Conservation (phyloP, 2,329 filamentous ascomycete species). For the Gyromitra esculenta region DNA sequence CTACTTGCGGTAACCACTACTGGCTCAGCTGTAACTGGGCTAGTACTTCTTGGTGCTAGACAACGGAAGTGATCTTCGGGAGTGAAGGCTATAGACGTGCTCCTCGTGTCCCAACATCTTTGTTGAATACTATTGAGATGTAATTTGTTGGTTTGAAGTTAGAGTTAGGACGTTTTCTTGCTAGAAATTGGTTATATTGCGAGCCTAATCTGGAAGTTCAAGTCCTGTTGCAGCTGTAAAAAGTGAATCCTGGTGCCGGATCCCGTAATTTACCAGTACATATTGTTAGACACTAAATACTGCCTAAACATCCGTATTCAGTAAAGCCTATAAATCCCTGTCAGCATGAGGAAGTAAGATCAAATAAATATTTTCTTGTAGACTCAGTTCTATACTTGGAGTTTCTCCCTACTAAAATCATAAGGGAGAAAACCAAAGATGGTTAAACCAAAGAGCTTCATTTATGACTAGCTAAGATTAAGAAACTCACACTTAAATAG, state of each 20-base stretch:
- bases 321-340: no score
- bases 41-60: conserved; percentile 9
- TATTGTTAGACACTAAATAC: no score
- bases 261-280: neutral
- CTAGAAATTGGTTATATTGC: neutral
- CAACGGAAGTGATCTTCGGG: neutral
- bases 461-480: neutral
- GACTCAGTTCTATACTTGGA: no score
- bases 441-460: neutral
- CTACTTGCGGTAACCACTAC: conserved; percentile 18
- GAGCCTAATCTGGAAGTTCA: neutral
- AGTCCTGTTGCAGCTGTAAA: neutral
- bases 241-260: neutral
- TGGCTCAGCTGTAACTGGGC: conserved; percentile 21
- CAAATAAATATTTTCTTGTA: no score
- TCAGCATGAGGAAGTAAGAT: no score
- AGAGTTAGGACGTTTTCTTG: neutral
- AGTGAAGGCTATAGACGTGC: neutral
- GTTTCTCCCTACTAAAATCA: neutral
- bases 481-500: neutral
- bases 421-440: neutral
- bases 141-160: neutral
- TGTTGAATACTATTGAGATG: neutral
- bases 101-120: neutral
- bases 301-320: no score